Evolutionary conservation across 495 filamentous ascomycete genomes (phyloP), one percentile per base, ranked within the genome.

Genomic region (Cenococcum geophilum): DNA sequence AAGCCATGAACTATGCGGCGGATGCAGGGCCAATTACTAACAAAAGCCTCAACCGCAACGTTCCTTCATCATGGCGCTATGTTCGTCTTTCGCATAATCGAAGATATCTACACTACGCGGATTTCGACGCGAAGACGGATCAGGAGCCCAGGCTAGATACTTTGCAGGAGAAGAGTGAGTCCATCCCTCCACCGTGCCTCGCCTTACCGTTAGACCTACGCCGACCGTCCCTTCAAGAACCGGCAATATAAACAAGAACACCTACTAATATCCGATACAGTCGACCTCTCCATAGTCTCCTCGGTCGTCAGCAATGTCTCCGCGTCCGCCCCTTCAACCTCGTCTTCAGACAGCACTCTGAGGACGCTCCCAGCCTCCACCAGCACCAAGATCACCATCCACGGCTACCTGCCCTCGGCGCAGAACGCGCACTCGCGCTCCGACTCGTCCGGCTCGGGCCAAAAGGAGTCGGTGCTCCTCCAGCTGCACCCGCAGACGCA

Each of bases 231-330:
- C 6, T 2, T 32, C 27, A 32, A 32, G 27, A 32, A 6, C 27
- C 27, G 27, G 27, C 27, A 32, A 32, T 6, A 6, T 2, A 3
- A 32, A 32, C 27, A 32, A 32, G 27, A 32, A 32, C 27, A 6
- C 6, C 27, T 32, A 32, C 27, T 32, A 32, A 32, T 6, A 2
- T 6, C 2, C 27, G 3, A 2, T 6, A 51, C 60, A 86, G 83
- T 98, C 61, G 93, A 97, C 70, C 81, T 98, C 37, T 83, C 84
- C n/a, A 83, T 80, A 59, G 88, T 96, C 59, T 93, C 89, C 63
- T 95, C 90, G 1, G 93, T 98, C 10, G 89, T 91, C 45, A 96
- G 91, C 57, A 97, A 97, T 64, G 85, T 97, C 55, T 91, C 89
- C 11, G 81, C 85, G n/a, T 75, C 80, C 23, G 70, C 78, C 27